Evolutionary conservation across 305 asterid species (phyloP).

Genomic region (Rubia occidens): DNA sequence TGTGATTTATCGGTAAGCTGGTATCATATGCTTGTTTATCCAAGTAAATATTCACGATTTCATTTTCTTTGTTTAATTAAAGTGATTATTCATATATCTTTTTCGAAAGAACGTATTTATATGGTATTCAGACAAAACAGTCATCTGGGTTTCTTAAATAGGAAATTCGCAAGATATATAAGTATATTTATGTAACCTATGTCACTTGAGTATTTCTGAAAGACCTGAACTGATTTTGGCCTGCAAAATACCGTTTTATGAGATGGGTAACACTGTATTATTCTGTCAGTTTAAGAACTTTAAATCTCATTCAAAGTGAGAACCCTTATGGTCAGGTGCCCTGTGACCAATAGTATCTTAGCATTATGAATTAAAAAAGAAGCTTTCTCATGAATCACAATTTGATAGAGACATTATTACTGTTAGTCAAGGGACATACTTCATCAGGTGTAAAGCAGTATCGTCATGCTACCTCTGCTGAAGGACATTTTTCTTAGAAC

Average conservation of each 20-base stretch:
- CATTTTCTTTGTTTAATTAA: background rate
- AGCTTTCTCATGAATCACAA: background rate
- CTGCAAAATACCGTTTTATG: background rate
- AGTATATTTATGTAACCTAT: background rate
- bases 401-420: background rate
- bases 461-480: background rate
- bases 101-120: background rate
- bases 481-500: background rate
- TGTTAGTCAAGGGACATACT: background rate
- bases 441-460: background rate
- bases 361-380: background rate
- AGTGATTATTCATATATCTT: background rate
- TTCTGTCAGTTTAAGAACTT: background rate
- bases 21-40: constrained; percentile 2
- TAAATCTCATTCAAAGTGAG: background rate
- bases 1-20: constrained; percentile 85
- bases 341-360: background rate
- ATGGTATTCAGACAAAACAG: background rate
- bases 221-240: background rate
- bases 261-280: too few relatives aligned
- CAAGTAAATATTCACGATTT: background rate
- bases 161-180: background rate
- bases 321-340: background rate
- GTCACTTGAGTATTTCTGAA: background rate
- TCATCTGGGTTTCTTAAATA: background rate